Evolutionary conservation across 2,329 filamentous ascomycete species (phyloP).

Genomic region (Cryphonectria parasitica): DNA sequence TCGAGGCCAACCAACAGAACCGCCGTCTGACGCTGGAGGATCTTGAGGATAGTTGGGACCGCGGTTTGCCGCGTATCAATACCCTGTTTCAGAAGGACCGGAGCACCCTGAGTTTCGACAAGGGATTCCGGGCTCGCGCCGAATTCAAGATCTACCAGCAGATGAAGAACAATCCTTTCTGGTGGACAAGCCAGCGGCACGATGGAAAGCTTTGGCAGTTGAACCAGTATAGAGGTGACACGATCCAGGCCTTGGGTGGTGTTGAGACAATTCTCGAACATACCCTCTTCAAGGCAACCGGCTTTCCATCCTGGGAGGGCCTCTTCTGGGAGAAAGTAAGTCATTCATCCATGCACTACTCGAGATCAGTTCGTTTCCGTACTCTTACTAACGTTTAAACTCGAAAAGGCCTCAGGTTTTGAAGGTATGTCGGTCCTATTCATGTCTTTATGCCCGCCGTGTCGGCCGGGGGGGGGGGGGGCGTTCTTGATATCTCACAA

Average conservation of each 20-base stretch:
- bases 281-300: constrained; percentile 94
- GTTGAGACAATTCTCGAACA: constrained; percentile 98
- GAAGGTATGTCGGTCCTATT: constrained; percentile 36
- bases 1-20: constrained; percentile 97
- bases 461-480: too few relatives aligned
- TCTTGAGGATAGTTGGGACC: constrained; percentile 97
- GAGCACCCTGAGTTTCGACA: constrained; percentile 96
- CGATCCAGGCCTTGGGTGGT: constrained; percentile 83
- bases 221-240: constrained; percentile 93
- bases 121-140: constrained; percentile 91
- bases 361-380: background rate
- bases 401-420: constrained; percentile 14
- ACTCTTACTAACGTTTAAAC: background rate
- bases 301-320: constrained; percentile 96
- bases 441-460: background rate
- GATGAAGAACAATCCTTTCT: constrained; percentile 99
- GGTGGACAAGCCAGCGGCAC: constrained; percentile 98
- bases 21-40: constrained; percentile 92
- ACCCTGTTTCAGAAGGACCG: constrained; percentile 98
- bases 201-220: constrained; percentile 98
- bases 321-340: constrained; percentile 80
- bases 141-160: constrained; percentile 99
- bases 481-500: background rate
- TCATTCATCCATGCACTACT: background rate
- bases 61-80: constrained; percentile 95